Conservation (phyloP, 306 rosid species). For the Lagenaria siceraria region DNA sequence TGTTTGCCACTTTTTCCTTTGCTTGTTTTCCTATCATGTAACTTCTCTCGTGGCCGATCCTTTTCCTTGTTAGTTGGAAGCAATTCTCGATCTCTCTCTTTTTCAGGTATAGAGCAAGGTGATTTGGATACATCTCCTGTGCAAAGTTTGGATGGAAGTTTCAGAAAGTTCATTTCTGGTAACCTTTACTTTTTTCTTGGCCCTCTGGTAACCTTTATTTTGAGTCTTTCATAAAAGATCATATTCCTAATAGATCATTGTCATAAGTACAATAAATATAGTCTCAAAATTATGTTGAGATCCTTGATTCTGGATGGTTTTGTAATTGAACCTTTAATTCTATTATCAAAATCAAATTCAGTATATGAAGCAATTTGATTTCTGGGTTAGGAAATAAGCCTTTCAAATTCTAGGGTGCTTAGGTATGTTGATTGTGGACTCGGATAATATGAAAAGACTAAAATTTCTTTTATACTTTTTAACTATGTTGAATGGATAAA, state of each 20-base stretch:
- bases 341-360: background rate
- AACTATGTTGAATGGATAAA: background rate
- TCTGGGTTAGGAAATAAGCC: background rate
- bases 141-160: conserved; percentile 32
- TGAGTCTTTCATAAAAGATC: background rate
- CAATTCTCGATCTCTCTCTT: background rate
- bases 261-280: background rate
- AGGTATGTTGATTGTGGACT: background rate
- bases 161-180: conserved; percentile 33
- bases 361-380: background rate
- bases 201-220: conserved; percentile 5
- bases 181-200: background rate
- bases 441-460: background rate
- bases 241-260: background rate
- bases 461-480: background rate
- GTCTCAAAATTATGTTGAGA: background rate
- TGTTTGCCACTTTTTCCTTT: background rate
- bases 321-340: background rate
- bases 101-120: conserved; percentile 18
- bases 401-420: background rate
- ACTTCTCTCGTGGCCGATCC: background rate
- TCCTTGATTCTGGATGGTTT: background rate
- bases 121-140: conserved; percentile 23
- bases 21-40: background rate
- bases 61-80: background rate